phyloP scores from a whole-genome alignment of 305 asterid genomes.

The Fraxinus baroniana region DNA sequence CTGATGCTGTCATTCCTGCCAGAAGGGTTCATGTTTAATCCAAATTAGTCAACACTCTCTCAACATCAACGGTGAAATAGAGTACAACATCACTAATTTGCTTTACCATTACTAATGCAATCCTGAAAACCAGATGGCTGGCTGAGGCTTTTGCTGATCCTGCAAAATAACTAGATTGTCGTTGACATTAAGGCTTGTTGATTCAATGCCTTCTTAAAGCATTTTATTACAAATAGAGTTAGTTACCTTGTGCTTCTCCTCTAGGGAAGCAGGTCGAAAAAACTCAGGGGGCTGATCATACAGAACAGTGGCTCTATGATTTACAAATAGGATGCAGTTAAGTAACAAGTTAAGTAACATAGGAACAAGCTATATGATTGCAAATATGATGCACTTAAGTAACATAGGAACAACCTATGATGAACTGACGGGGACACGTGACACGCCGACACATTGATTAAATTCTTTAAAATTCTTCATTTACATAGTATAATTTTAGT shows the following conservation, averaged over 20 bases:
- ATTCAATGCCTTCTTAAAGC: conserved; percentile 24
- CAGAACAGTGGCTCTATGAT: conserved; percentile 77
- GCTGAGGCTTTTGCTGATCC: conserved; percentile 57
- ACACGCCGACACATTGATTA: no score
- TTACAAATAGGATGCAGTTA: neutral
- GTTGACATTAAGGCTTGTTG: conserved; percentile 30
- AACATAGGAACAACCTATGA: no score
- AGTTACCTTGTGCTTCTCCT: conserved; percentile 76
- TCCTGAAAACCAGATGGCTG: conserved; percentile 65
- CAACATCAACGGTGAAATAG: conserved; percentile 12
- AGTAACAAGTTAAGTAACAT: neutral
- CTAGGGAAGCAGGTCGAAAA: conserved; percentile 73
- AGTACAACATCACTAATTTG: conserved; percentile 12
- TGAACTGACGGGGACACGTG: no score
- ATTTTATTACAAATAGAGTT: conserved; percentile 19
- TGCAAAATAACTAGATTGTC: conserved; percentile 73
- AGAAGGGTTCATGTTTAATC: conserved; percentile 23
- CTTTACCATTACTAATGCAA: conserved; percentile 73
- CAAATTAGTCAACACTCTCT: conserved; percentile 20
- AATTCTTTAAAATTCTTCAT: no score
- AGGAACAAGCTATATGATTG: no score
- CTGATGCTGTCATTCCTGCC: conserved; percentile 43
- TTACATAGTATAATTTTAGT: no score
- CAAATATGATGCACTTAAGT: no score
- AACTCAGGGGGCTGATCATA: conserved; percentile 97